phyloP scores from a whole-genome alignment of 1,139 yeast genomes.

The Casaregolazyma suthepensis region DNA sequence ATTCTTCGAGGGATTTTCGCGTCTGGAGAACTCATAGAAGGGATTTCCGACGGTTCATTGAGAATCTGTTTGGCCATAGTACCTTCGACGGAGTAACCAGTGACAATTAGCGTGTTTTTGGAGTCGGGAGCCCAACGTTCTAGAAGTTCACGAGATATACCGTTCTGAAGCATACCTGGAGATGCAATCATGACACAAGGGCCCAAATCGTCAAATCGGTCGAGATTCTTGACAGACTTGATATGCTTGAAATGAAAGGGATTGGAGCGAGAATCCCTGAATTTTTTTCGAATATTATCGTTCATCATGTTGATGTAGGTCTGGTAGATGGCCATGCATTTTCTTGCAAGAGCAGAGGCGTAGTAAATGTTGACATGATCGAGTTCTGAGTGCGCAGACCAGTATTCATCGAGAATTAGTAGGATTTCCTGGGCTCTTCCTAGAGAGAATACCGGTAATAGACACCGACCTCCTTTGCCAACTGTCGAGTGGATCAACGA shows the following conservation, averaged over 20 bases:
- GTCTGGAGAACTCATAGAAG: slow-evolving; percentile 74
- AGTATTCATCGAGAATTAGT: slow-evolving; percentile 86
- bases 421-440: slow-evolving; percentile 95
- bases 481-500: slow-evolving; percentile 79
- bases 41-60: slow-evolving; percentile 84
- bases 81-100: slow-evolving; percentile 98
- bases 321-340: slow-evolving; percentile 96
- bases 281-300: slow-evolving; percentile 73
- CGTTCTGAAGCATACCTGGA: slow-evolving; percentile 98
- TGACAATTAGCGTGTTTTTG: slow-evolving; percentile 75
- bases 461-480: slow-evolving; percentile 82
- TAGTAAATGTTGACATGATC: slow-evolving; percentile 79
- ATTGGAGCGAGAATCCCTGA: slow-evolving; percentile 68
- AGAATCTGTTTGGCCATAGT: slow-evolving; percentile 90
- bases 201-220: slow-evolving; percentile 84
- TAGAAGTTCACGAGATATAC: slow-evolving; percentile 81
- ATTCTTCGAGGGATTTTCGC: slow-evolving; percentile 79
- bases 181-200: slow-evolving; percentile 96
- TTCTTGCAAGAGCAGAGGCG: slow-evolving; percentile 89
- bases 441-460: slow-evolving; percentile 90
- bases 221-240: slow-evolving; percentile 71
- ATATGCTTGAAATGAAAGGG: slow-evolving; percentile 90
- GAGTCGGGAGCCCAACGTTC: slow-evolving; percentile 99
- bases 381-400: slow-evolving; percentile 79
- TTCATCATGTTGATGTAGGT: slow-evolving; percentile 97